Base-by-base conservation (phyloP, 2,329 filamentous ascomycete genomes). In the Arthrobotrys conoides region DNA sequence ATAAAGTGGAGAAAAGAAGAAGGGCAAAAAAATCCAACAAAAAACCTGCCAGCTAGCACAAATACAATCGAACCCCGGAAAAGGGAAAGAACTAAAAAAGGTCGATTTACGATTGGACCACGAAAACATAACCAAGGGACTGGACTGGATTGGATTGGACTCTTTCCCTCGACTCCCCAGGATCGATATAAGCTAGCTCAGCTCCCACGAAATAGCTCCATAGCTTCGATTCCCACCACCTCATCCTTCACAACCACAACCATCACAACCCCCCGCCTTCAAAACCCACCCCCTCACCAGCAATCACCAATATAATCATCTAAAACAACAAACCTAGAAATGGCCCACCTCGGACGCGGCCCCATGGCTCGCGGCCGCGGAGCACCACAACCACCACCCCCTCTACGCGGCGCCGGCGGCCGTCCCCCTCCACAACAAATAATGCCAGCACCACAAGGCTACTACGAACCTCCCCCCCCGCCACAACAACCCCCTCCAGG, bases 361-460 rank as follows among this genome's bases (percentile, higher is more conserved):
- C 57, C 73, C 6, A 63, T 71, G 59, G 63, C 59, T 55, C 65
- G 73, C 38, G 67, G 67, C 10, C 57, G 73, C 67, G 61, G 61
- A 20, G 53, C 16, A 10, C 63, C 63, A 38, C n/a, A n/a, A n/a
- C 70, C 70, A 51, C 27, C 27, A 3, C 27, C 27, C 27, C 27
- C 27, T 30, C 27, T 38, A 27, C 67, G 53, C 65, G 63, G 73
- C 53, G n/a, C n/a, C n/a, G 38, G 48, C 30, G 38, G 20, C 51
- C 41, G 65, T 22, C 72, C 72, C 16, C 75, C 75, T 14, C 71
- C 64, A 20, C 73, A 30, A 33, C 67, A 72, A 27, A 78, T 78
- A 36, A 78, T 78, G 75, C 68, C 75, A 16, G 61, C 75, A 59
- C 72, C 72, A 14, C 57, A 66, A 61, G 75, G 75, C 48, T 78